A percentile compares a stretch with the other conserved stretches of the same genome.
phyloP scores from a whole-genome alignment of 768 basidiomycete species.

The Wakefieldia striispora region DNA sequence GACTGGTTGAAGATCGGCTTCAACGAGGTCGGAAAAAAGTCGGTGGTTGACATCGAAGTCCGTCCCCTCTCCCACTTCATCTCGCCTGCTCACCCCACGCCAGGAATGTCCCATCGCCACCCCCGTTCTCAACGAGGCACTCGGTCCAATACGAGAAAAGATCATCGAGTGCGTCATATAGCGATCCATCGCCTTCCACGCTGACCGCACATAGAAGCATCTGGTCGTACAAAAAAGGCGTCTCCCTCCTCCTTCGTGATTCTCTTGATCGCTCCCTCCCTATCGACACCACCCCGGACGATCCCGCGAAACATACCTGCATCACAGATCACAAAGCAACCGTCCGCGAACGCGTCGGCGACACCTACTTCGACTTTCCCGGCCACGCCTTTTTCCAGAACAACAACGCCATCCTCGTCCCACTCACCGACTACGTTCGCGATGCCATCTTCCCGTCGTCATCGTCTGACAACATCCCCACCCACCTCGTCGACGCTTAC shows the following conservation, averaged over 20 bases:
- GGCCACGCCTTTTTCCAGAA: constrained; percentile 97
- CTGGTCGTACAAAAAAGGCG: constrained; percentile 78
- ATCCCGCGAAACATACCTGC: constrained; percentile 65
- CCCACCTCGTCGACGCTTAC: constrained; percentile 94
- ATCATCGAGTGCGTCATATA: constrained; percentile 58
- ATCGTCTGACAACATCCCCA: constrained; percentile 36
- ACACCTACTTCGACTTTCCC: constrained; percentile 77
- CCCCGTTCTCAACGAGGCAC: constrained; percentile 66
- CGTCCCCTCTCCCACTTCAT: neutral
- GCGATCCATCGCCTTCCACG: neutral
- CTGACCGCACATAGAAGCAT: constrained; percentile 58
- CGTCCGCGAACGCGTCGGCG: constrained; percentile 83
- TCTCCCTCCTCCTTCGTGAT: constrained; percentile 88
- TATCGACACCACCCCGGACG: constrained; percentile 33
- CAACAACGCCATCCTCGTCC: constrained; percentile 88
- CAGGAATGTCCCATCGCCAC: constrained; percentile 95
- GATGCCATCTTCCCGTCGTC: constrained; percentile 57
- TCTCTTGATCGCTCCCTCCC: constrained; percentile 47
- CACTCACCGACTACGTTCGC: constrained; percentile 81
- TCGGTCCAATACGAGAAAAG: constrained; percentile 57
- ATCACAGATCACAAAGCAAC: constrained; percentile 78
- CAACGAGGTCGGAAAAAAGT: constrained; percentile 70
- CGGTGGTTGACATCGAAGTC: constrained; percentile 91
- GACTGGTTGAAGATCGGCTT: constrained; percentile 88
- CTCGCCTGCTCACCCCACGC: neutral